A percentile compares a stretch with the other conserved stretches of the same genome.
Conservation (phyloP, 2,329 filamentous ascomycete species). For the Chaetomium sp. region DNA sequence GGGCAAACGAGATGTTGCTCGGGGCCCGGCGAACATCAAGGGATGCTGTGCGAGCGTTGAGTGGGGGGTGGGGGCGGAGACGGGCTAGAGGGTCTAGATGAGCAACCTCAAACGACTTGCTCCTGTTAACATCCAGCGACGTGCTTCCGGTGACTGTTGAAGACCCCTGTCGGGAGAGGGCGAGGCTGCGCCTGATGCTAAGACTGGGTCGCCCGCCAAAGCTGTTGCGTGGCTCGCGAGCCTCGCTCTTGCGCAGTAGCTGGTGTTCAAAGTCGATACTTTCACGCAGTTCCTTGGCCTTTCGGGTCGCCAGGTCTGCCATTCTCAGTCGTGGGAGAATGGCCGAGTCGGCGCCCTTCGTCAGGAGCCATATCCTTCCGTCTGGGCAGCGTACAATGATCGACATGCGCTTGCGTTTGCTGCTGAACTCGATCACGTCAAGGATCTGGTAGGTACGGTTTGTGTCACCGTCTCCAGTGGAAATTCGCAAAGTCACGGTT, state of each 20-base stretch:
- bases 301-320: slow-evolving; percentile 73
- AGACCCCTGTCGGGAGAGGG: slow-evolving; percentile 35
- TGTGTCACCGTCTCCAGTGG: neutral
- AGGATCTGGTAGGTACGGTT: slow-evolving; percentile 68
- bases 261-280: slow-evolving; percentile 64
- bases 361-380: slow-evolving; percentile 75
- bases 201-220: slow-evolving; percentile 58
- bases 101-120: slow-evolving; percentile 51
- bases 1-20: neutral
- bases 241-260: slow-evolving; percentile 61
- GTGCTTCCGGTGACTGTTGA: slow-evolving; percentile 29
- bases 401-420: slow-evolving; percentile 85
- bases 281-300: slow-evolving; percentile 66
- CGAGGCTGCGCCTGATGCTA: slow-evolving; percentile 51
- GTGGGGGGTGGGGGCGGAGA: slow-evolving; percentile 44
- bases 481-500: slow-evolving; percentile 65
- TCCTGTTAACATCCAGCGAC: slow-evolving; percentile 40
- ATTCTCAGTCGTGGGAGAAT: slow-evolving; percentile 72
- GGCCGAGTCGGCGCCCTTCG: slow-evolving; percentile 84
- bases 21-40: slow-evolving; percentile 22
- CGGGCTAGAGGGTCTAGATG: slow-evolving; percentile 41
- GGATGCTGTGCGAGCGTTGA: slow-evolving; percentile 49
- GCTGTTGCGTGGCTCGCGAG: slow-evolving; percentile 56
- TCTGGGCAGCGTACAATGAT: slow-evolving; percentile 83
- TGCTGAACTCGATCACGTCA: slow-evolving; percentile 86